Evolutionary conservation across 805 yeast species (phyloP).

Genomic region (Wickerhamiella parazyma): DNA sequence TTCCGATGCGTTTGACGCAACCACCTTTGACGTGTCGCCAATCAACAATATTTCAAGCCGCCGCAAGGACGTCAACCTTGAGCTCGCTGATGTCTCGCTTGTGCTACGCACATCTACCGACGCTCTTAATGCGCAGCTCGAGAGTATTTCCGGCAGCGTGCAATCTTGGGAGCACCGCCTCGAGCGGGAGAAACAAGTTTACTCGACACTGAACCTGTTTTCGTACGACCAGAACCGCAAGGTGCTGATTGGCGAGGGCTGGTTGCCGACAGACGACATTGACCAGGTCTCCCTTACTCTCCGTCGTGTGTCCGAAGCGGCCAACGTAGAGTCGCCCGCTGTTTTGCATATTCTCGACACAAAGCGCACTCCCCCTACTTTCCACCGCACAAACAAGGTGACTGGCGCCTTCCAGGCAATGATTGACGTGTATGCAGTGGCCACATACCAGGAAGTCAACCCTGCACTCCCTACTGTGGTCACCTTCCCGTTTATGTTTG

Average conservation of each 20-base stretch:
- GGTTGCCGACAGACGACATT: conserved; percentile 80
- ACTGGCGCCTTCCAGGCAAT: conserved; percentile 86
- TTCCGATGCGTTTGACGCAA: conserved; percentile 82
- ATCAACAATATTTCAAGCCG: conserved; percentile 27
- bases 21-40: conserved; percentile 45
- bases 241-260: conserved; percentile 87
- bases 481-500: conserved; percentile 97
- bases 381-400: conserved; percentile 85
- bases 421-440: conserved; percentile 91
- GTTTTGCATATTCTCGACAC: conserved; percentile 51
- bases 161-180: conserved; percentile 58
- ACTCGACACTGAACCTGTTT: conserved; percentile 61
- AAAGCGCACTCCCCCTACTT: conserved; percentile 84
- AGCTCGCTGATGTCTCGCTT: conserved; percentile 42
- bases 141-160: conserved; percentile 61
- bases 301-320: conserved; percentile 44
- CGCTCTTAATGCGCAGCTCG: conserved; percentile 63
- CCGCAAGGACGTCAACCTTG: conserved; percentile 31
- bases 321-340: conserved; percentile 33
- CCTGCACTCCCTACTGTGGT: conserved; percentile 91
- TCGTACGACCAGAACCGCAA: conserved; percentile 74
- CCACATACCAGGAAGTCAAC: conserved; percentile 86
- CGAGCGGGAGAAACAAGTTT: conserved; percentile 72
- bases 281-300: conserved; percentile 51
- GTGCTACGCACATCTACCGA: conserved; percentile 51